A percentile compares a stretch with the other conserved stretches of the same genome.
phyloP scores from a whole-genome alignment of 2,329 filamentous ascomycete species.

The Colletotrichum tabaci region DNA sequence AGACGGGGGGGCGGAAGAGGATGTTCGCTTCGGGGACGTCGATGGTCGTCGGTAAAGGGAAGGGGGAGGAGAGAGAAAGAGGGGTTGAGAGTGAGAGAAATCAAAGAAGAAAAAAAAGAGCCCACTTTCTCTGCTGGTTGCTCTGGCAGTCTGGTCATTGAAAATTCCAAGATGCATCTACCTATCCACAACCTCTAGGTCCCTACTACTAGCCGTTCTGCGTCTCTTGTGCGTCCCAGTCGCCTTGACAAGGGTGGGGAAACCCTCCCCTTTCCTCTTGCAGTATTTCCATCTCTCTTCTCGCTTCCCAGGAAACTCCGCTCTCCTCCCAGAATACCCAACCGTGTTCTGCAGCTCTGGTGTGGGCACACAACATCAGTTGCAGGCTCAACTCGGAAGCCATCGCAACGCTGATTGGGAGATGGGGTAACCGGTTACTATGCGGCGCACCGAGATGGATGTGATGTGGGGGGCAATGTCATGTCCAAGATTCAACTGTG shows the following conservation, averaged over 20 bases:
- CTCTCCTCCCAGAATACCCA: slow-evolving; percentile 1
- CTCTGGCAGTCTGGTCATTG: slow-evolving; percentile 35
- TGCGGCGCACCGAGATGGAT: slow-evolving; percentile 21
- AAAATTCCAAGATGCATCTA: slow-evolving; percentile 40
- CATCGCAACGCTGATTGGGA: slow-evolving; percentile 32
- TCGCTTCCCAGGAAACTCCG: no score
- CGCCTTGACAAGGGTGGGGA: slow-evolving; percentile 7
- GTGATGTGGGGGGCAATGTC: slow-evolving; percentile 19
- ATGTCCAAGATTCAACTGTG: no score
- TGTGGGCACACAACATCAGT: slow-evolving; percentile 31
- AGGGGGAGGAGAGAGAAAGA: slow-evolving; percentile 8
- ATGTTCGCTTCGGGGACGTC: not conserved
- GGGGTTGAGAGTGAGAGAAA: not conserved
- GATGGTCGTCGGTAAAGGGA: slow-evolving; percentile 1
- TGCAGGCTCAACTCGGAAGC: slow-evolving; percentile 11
- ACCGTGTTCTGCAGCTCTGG: slow-evolving; percentile 14
- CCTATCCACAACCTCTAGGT: slow-evolving; percentile 19
- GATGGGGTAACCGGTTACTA: not conserved
- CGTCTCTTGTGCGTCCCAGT: slow-evolving; percentile 12
- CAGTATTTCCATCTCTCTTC: no score
- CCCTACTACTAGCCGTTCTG: slow-evolving; percentile 8
- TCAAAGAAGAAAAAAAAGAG: slow-evolving; percentile 11
- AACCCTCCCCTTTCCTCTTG: slow-evolving; percentile 6
- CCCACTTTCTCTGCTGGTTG: slow-evolving; percentile 23
- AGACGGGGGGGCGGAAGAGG: not conserved